Evolutionary conservation across 495 filamentous ascomycete species (phyloP), one percentile per base, ranked within the genome.

Genomic region (Parathielavia hyrcaniae): DNA sequence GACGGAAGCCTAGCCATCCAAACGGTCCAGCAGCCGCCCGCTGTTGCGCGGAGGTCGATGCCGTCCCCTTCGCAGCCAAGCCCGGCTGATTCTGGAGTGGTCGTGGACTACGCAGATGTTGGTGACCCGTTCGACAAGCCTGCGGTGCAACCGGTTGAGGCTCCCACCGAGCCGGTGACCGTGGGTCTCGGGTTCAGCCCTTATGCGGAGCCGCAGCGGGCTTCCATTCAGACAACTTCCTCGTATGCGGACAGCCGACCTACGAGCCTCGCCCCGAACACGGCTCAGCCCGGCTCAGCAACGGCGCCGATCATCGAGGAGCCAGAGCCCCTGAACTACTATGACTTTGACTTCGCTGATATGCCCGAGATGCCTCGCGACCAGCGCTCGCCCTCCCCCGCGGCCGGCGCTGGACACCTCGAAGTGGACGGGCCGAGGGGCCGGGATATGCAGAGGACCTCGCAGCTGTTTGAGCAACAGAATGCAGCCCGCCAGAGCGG

Each of bases 21-120:
- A 54, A 64, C 63, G 5, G 67, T 74, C 17, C 72, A 73, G 53
- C 71, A 72, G 52, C 73, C 72, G 14, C 61, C 67, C 8, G 57
- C 66, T n/a, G 67, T 64, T 35, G 72, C 69, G 22, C 67, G 68
- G 17, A 68, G 63, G 20, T 48, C 47, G 1, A 44, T 57, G 53
- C 54, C 64, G 43, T 66, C 69, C 46, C 53, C 60, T 10, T 32
- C 44, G 1, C 64, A 64, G 23, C 48, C 61, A 0, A 70, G 61
- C 58, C 63, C 65, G 2, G 62, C 61, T 14, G 61, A 67, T 45
- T 64, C 69, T 22, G 63, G 51, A 1, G 61, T 69, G 7, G 65
- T 58, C 4, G 45, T 71, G 17, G 63, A 58, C 36, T 64, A 67
- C 43, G 52, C 32, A 1, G 58, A 63, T 50, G 5, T 34, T 12